These are phyloP conservation scores for Cryomyces antarcticus DNA, from an alignment of 495 filamentous ascomycete genomes.

Conservation along the genomic window DNA sequence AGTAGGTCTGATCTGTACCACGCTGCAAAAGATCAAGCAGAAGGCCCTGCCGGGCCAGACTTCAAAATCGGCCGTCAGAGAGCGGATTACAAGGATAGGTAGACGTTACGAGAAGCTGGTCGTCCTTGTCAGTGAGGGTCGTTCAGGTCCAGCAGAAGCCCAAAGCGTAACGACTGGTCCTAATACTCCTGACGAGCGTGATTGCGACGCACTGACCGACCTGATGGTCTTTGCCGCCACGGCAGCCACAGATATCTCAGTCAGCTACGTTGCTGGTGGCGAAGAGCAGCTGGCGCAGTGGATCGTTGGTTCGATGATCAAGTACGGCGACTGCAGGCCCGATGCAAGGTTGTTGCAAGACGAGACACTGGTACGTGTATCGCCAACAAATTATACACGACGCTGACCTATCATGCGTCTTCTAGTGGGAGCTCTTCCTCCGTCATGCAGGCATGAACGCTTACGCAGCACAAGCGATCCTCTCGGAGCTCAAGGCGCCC, in stretches of 20 bases:
- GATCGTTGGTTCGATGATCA: constrained; percentile 29
- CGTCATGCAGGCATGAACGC: constrained; percentile 57
- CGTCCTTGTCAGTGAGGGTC: constrained; percentile 42
- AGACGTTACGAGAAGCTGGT: constrained; percentile 46
- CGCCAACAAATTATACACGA: background rate
- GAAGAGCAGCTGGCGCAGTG: constrained; percentile 35
- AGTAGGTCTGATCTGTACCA: constrained; percentile 50
- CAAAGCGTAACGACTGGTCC: background rate
- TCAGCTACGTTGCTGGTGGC: constrained; percentile 36
- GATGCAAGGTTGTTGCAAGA: constrained; percentile 16
- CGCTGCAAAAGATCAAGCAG: constrained; percentile 55
- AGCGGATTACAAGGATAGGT: constrained; percentile 34
- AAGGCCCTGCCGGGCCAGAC: constrained; percentile 40
- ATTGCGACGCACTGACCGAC: constrained; percentile 31
- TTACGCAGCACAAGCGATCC: constrained; percentile 54
- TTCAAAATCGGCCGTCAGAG: constrained; percentile 27
- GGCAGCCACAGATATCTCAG: constrained; percentile 21
- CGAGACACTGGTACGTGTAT: constrained; percentile 14
- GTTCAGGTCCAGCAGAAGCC: background rate
- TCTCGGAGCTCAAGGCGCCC: constrained; percentile 26
- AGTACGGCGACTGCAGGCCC: constrained; percentile 10
- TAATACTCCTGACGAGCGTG: constrained; percentile 16
- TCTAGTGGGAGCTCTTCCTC: constrained; percentile 50
- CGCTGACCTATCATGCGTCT: background rate
- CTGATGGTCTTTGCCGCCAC: constrained; percentile 30